Conservation (phyloP, 2,329 filamentous ascomycete species). For the Rachicladosporium sp. region DNA sequence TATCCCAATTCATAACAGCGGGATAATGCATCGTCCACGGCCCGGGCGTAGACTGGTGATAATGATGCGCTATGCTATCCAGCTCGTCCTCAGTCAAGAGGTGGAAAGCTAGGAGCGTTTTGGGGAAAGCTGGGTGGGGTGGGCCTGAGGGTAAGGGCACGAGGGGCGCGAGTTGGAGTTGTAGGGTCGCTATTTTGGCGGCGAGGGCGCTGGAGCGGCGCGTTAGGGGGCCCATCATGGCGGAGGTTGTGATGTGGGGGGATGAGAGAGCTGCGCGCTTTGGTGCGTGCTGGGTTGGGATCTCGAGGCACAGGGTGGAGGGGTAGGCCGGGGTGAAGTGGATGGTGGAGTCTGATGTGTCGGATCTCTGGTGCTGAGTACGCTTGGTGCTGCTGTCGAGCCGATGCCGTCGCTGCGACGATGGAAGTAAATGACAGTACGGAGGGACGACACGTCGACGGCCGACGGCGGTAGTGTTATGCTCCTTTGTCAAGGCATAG, state of each 20-base stretch:
- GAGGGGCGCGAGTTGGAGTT: conserved; percentile 53
- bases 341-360: no score
- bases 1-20: conserved; percentile 52
- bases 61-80: conserved; percentile 58
- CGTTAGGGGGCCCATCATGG: conserved; percentile 20
- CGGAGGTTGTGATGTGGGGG: not conserved
- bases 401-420: no score
- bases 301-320: no score
- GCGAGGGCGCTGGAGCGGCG: conserved; percentile 32
- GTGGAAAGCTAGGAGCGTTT: conserved; percentile 58
- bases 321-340: no score
- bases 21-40: conserved; percentile 51
- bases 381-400: no score
- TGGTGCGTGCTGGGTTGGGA: not conserved
- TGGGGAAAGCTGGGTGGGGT: conserved; percentile 54
- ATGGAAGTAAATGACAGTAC: no score
- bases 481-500: no score
- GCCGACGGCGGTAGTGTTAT: no score
- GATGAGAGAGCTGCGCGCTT: no score
- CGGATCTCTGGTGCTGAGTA: no score
- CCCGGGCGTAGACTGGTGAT: conserved; percentile 54
- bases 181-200: conserved; percentile 53
- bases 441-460: no score
- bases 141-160: conserved; percentile 44
- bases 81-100: conserved; percentile 60